phyloP scores from a whole-genome alignment of 192 early-diverging fungal species.

The Dimargaris cristalligena region DNA sequence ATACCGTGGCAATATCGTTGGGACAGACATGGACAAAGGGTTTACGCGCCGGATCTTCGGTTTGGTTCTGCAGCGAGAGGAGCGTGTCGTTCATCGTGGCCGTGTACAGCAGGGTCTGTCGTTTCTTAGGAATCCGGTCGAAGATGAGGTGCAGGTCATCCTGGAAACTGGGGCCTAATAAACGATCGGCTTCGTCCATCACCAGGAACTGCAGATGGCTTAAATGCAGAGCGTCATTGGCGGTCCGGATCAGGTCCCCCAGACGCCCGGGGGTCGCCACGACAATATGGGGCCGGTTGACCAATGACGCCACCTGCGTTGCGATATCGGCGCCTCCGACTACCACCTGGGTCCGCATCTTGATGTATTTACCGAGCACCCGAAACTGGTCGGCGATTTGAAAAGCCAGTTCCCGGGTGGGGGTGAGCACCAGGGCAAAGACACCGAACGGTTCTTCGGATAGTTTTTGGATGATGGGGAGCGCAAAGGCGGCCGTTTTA shows the following conservation, averaged over 20 bases:
- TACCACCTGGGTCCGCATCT: constrained; percentile 63
- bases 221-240: constrained; percentile 51
- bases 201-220: constrained; percentile 67
- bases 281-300: constrained; percentile 72
- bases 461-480: constrained; percentile 89
- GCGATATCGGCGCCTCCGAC: constrained; percentile 95
- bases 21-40: constrained; percentile 27
- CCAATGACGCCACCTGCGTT: constrained; percentile 74
- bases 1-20: constrained; percentile 51
- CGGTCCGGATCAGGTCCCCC: constrained; percentile 80
- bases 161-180: constrained; percentile 73
- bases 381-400: constrained; percentile 98
- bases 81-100: constrained; percentile 93
- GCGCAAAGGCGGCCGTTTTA: constrained; percentile 95
- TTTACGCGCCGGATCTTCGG: constrained; percentile 16
- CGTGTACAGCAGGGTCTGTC: constrained; percentile 90
- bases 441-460: constrained; percentile 92
- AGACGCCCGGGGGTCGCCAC: constrained; percentile 91
- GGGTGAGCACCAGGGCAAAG: constrained; percentile 90
- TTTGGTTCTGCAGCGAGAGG: constrained; percentile 38
- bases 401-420: constrained; percentile 89
- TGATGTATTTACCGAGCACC: constrained; percentile 75
- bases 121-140: constrained; percentile 50
- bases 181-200: constrained; percentile 88
- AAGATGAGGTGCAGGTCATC: constrained; percentile 68